phyloP scores from a whole-genome alignment of 805 yeast species.

The Maudiozyma pseudohumilis region DNA sequence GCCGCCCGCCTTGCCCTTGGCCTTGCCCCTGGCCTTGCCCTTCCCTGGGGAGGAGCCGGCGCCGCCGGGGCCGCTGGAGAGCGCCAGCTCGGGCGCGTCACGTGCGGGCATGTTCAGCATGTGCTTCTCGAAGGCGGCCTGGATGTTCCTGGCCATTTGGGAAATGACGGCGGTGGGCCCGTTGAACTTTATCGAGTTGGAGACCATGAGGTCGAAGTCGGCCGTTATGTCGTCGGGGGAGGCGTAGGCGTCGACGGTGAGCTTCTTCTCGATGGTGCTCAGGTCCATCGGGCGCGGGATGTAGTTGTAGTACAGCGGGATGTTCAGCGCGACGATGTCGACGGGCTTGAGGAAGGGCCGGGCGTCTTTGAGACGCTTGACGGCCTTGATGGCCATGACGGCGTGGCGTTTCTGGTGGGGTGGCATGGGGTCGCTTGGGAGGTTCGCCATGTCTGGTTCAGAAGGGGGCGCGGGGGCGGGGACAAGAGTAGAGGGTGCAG shows the following conservation, averaged over 20 bases:
- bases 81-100: constrained; percentile 28
- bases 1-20: constrained; percentile 9
- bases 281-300: constrained; percentile 89
- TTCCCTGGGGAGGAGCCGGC: no score
- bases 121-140: constrained; percentile 88
- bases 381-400: constrained; percentile 67
- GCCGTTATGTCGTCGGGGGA: constrained; percentile 56
- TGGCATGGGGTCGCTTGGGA: constrained; percentile 61
- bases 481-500: no score
- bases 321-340: constrained; percentile 75
- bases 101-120: constrained; percentile 81
- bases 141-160: constrained; percentile 83
- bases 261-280: constrained; percentile 77
- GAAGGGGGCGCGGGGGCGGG: constrained; percentile 72
- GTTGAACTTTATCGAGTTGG: constrained; percentile 74
- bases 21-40: constrained; percentile 24
- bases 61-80: no score
- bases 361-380: constrained; percentile 86
- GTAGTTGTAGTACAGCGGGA: constrained; percentile 81
- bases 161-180: constrained; percentile 78
- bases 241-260: constrained; percentile 60
- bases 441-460: constrained; percentile 63
- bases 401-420: constrained; percentile 80
- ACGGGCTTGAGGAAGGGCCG: constrained; percentile 85
- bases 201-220: constrained; percentile 78